Conservation (phyloP, 306 rosid genomes). For the Carpinus viminea region DNA sequence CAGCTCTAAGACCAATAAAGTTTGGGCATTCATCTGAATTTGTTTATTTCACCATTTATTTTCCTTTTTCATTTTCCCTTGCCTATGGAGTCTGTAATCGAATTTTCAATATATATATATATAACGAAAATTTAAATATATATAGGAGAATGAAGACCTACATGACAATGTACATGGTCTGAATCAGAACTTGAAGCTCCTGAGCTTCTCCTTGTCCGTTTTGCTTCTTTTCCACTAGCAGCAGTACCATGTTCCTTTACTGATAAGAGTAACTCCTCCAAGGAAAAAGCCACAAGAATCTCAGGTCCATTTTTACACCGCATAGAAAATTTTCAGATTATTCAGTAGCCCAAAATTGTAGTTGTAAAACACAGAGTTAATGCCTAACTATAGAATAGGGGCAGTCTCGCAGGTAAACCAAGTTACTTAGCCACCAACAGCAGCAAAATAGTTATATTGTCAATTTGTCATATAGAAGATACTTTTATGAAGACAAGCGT, state of each 20-base stretch:
- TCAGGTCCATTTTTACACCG: conserved; percentile 56
- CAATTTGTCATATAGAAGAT: not conserved
- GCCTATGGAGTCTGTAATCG: conserved; percentile 5
- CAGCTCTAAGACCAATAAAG: conserved; percentile 4
- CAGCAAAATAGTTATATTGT: not conserved
- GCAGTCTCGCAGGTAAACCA: not conserved
- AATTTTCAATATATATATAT: conserved; percentile 6
- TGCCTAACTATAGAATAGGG: conserved; percentile 12
- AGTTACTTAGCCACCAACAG: not conserved
- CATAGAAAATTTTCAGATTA: conserved; percentile 39
- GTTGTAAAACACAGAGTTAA: not conserved
- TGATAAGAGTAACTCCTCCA: conserved; percentile 55
- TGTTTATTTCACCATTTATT: too few species aligned
- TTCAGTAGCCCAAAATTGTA: conserved; percentile 12
- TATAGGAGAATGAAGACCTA: conserved; percentile 38
- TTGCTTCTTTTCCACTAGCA: conserved; percentile 43
- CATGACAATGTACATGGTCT: conserved; percentile 50
- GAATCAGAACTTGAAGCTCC: conserved; percentile 48
- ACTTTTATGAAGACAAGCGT: not conserved
- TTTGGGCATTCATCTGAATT: not conserved
- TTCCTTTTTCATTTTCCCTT: conserved; percentile 1
- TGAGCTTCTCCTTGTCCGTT: conserved; percentile 47
- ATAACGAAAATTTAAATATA: conserved; percentile 9
- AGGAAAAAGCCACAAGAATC: conserved; percentile 42
- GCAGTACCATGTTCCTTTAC: conserved; percentile 35